Evolutionary conservation across 805 yeast species (phyloP).

Genomic region (Myxozyma geophila): DNA sequence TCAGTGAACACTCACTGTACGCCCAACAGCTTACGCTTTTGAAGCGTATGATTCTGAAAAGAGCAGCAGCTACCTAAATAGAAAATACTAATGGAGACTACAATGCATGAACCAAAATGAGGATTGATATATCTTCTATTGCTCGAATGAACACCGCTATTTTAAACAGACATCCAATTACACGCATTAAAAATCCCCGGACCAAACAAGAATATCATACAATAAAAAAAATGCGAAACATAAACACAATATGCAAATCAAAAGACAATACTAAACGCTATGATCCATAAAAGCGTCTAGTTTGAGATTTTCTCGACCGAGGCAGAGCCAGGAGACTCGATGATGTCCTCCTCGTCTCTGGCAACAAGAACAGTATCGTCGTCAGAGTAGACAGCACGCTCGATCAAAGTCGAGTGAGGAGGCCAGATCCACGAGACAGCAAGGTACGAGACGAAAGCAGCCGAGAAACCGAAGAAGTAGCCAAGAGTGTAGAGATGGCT

Average conservation of each 20-base stretch:
- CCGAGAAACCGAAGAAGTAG: slow-evolving; percentile 38
- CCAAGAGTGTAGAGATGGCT: slow-evolving; percentile 37
- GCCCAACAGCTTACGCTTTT: no score
- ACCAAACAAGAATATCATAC: no score
- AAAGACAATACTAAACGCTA: not conserved
- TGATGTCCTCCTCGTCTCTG: slow-evolving; percentile 20
- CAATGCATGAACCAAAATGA: no score
- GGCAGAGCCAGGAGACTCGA: slow-evolving; percentile 1
- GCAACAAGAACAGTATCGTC: slow-evolving; percentile 19
- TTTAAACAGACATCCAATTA: no score
- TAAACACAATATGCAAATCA: not conserved
- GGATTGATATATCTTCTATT: no score
- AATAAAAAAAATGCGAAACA: not conserved
- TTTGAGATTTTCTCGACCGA: slow-evolving; percentile 6
- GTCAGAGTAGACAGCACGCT: slow-evolving; percentile 25
- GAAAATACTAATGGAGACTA: no score
- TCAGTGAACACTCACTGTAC: no score
- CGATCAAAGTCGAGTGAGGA: slow-evolving; percentile 21
- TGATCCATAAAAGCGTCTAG: not conserved
- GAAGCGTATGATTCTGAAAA: no score
- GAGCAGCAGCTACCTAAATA: no score
- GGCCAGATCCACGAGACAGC: slow-evolving; percentile 26
- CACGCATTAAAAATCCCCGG: no score
- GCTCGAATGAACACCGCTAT: no score
- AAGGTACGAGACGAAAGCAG: slow-evolving; percentile 29